A percentile compares a stretch with the other conserved stretches of the same genome.
Conservation (phyloP, 148 eudicot species). For the Amaranthus hypochondriacus region DNA sequence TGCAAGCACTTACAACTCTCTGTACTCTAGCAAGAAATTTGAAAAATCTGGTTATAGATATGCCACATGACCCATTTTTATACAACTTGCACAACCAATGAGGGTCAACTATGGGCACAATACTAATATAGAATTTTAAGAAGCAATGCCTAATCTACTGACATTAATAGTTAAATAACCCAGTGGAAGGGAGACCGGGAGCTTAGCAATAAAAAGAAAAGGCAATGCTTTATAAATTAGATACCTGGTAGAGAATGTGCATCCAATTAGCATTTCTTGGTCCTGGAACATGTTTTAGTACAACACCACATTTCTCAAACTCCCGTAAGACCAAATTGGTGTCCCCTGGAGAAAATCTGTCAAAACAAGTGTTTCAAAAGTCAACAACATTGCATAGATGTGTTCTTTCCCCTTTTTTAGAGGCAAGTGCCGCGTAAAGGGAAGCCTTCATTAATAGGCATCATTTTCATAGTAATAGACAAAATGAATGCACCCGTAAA, state of each 20-base stretch:
- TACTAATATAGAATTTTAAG: neutral
- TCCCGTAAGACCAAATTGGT: constrained; percentile 87
- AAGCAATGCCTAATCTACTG: neutral
- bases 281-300: constrained; percentile 84
- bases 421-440: too few relatives aligned
- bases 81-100: neutral
- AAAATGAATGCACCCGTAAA: constrained; percentile 63
- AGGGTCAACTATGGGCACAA: neutral
- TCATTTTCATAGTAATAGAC: neutral
- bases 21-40: neutral
- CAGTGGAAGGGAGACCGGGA: neutral
- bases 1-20: neutral
- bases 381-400: neutral
- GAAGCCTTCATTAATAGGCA: neutral
- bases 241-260: constrained; percentile 91
- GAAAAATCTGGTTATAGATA: neutral
- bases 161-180: neutral
- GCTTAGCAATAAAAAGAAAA: neutral
- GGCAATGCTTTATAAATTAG: neutral
- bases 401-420: too few relatives aligned
- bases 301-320: constrained; percentile 90
- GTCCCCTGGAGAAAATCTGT: constrained; percentile 85
- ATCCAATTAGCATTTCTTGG: constrained; percentile 98
- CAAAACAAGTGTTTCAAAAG: neutral
- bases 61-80: neutral